Conservation (phyloP, 1,139 yeast genomes). For the Candida sp. region DNA sequence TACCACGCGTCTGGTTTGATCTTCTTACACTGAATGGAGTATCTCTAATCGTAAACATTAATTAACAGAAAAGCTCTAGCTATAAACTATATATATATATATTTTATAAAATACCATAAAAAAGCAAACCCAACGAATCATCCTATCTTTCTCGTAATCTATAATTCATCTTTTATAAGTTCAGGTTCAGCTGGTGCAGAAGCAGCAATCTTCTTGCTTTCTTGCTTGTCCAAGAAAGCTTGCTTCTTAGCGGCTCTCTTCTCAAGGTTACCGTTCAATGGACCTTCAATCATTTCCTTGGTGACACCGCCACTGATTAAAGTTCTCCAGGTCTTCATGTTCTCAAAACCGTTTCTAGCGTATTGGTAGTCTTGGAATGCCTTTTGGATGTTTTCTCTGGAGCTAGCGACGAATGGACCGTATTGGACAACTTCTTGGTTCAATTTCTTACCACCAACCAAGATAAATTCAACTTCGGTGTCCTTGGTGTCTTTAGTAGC, state of each 20-base stretch:
- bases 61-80: not conserved
- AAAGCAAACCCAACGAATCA: not conserved
- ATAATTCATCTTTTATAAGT: slow-evolving; percentile 22
- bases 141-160: not conserved
- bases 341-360: slow-evolving; percentile 76
- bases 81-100: not conserved
- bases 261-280: slow-evolving; percentile 38
- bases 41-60: not conserved
- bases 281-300: slow-evolving; percentile 45
- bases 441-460: slow-evolving; percentile 79
- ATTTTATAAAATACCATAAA: not conserved
- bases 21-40: not conserved
- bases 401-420: slow-evolving; percentile 87
- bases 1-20: not conserved
- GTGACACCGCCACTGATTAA: slow-evolving; percentile 68
- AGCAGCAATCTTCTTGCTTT: slow-evolving; percentile 11
- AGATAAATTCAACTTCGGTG: slow-evolving; percentile 54
- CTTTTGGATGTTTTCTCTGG: slow-evolving; percentile 62
- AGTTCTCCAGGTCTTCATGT: slow-evolving; percentile 68
- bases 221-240: slow-evolving; percentile 24
- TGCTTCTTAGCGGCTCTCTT: slow-evolving; percentile 33
- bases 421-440: slow-evolving; percentile 85
- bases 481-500: slow-evolving; percentile 27
- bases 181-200: slow-evolving; percentile 10
- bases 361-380: slow-evolving; percentile 75